phyloP scores from a whole-genome alignment of 108 stramenopile species.

The Cyclotella baltica region DNA sequence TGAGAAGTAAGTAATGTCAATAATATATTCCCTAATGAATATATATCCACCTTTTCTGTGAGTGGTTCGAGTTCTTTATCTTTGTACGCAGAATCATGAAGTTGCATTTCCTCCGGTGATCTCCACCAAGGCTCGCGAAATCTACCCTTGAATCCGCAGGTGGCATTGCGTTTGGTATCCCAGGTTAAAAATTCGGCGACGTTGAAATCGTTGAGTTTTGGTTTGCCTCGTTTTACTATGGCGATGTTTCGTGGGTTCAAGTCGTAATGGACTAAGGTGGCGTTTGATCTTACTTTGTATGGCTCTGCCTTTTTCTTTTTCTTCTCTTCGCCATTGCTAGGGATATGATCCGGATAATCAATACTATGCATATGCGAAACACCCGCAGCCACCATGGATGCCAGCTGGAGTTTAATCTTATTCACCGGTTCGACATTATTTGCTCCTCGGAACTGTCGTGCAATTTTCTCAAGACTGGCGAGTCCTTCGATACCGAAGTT shows the following conservation, averaged over 20 bases:
- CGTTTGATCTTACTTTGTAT: constrained; percentile 23
- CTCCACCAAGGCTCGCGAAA: constrained; percentile 90
- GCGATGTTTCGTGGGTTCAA: constrained; percentile 86
- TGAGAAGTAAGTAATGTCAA: constrained; percentile 79
- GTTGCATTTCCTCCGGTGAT: constrained; percentile 86
- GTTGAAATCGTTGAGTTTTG: constrained; percentile 91
- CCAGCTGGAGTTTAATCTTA: constrained; percentile 75
- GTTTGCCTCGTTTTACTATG: constrained; percentile 69
- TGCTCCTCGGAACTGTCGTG: constrained; percentile 66
- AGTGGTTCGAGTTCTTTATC: constrained; percentile 32
- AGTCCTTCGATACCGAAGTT: constrained; percentile 64
- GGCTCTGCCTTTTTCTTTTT: background rate
- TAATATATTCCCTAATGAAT: constrained; percentile 78
- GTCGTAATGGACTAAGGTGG: constrained; percentile 88
- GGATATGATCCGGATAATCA: constrained; percentile 49
- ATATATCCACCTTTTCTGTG: constrained; percentile 85
- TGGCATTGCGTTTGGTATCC: constrained; percentile 50
- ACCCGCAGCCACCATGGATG: constrained; percentile 72
- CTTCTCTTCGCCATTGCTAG: background rate
- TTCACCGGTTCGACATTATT: constrained; percentile 47
- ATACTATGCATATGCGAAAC: constrained; percentile 81
- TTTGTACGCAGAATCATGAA: constrained; percentile 35
- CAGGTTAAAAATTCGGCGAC: constrained; percentile 80
- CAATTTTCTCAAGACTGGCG: constrained; percentile 65
- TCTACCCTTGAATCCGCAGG: constrained; percentile 77